A percentile compares a stretch with the other conserved stretches of the same genome.
phyloP scores from a whole-genome alignment of 2,329 filamentous ascomycete genomes.

The Monosporascus ibericus region DNA sequence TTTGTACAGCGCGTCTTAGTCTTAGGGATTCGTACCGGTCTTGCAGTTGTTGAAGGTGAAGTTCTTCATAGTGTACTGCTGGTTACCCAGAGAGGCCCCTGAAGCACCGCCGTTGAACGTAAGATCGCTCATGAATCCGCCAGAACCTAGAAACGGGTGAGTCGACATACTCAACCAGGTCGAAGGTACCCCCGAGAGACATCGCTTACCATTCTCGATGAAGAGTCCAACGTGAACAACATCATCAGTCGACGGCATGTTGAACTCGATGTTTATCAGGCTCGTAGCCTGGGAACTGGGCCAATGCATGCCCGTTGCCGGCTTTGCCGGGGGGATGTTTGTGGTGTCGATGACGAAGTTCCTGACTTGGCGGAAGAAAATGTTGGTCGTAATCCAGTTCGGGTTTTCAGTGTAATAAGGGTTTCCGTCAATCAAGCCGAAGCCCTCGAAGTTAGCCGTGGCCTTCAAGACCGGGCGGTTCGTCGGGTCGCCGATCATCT shows the following conservation, averaged over 20 bases:
- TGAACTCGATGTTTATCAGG: conserved; percentile 45
- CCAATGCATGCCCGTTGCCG: conserved; percentile 50
- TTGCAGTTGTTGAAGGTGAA: conserved; percentile 59
- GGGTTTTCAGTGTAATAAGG: conserved; percentile 36
- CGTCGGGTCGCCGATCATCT: conserved; percentile 55
- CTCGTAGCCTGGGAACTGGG: conserved; percentile 55
- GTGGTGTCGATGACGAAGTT: conserved; percentile 57
- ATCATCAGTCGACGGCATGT: conserved; percentile 30
- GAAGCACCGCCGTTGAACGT: conserved; percentile 53
- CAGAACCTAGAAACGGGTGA: conserved; percentile 24
- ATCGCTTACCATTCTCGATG: conserved; percentile 24
- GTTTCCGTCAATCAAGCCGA: conserved; percentile 54
- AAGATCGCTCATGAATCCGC: conserved; percentile 49
- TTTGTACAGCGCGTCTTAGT: neutral
- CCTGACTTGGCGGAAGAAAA: conserved; percentile 59
- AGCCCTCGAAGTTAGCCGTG: conserved; percentile 43
- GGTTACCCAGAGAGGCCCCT: conserved; percentile 59
- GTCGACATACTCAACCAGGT: neutral
- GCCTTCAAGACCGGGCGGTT: conserved; percentile 50
- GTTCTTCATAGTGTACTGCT: conserved; percentile 66
- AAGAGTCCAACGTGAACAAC: conserved; percentile 27
- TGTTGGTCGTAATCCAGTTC: conserved; percentile 45
- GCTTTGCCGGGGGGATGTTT: conserved; percentile 20
- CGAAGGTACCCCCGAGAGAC: conserved; percentile 13
- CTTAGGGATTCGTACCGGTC: conserved; percentile 34